Evolutionary conservation across 2,329 filamentous ascomycete species (phyloP).

Genomic region (Colletotrichum gloeosporioides): DNA sequence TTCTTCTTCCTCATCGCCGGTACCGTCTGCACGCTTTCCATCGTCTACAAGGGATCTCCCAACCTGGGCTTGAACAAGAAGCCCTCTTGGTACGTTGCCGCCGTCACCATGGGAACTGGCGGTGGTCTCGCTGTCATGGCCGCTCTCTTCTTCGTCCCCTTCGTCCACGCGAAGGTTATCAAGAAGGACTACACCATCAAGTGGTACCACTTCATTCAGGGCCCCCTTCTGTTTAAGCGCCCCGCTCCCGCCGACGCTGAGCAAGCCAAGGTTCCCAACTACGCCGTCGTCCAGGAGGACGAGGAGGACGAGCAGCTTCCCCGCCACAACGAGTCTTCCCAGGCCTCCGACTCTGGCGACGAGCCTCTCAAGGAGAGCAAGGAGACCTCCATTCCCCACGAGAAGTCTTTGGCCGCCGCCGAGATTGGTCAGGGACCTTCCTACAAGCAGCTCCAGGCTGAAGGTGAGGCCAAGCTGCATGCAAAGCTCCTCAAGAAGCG

Average conservation of each 20-base stretch:
- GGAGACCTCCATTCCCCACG: conserved; percentile 37
- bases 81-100: conserved; percentile 69
- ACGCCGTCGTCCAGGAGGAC: conserved; percentile 75
- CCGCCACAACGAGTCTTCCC: conserved; percentile 30
- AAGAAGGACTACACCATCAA: conserved; percentile 70
- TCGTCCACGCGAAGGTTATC: conserved; percentile 69
- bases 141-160: conserved; percentile 77
- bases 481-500: conserved; percentile 65
- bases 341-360: conserved; percentile 34
- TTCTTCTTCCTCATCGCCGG: conserved; percentile 80
- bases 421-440: conserved; percentile 54
- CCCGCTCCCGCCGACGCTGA: conserved; percentile 58
- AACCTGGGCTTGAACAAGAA: conserved; percentile 69
- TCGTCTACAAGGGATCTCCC: conserved; percentile 83
- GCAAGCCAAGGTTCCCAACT: conserved; percentile 72
- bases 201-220: conserved; percentile 66
- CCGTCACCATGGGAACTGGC: conserved; percentile 70
- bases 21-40: conserved; percentile 76
- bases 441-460: conserved; percentile 67
- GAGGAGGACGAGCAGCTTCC: conserved; percentile 42
- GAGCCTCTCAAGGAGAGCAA: conserved; percentile 48
- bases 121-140: conserved; percentile 63
- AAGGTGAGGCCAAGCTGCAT: conserved; percentile 64
- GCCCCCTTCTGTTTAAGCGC: conserved; percentile 70
- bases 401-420: conserved; percentile 30